Evolutionary conservation across 805 yeast genomes (phyloP), one percentile per base, ranked within the genome.

Genomic region (Lipomyces sp.): DNA sequence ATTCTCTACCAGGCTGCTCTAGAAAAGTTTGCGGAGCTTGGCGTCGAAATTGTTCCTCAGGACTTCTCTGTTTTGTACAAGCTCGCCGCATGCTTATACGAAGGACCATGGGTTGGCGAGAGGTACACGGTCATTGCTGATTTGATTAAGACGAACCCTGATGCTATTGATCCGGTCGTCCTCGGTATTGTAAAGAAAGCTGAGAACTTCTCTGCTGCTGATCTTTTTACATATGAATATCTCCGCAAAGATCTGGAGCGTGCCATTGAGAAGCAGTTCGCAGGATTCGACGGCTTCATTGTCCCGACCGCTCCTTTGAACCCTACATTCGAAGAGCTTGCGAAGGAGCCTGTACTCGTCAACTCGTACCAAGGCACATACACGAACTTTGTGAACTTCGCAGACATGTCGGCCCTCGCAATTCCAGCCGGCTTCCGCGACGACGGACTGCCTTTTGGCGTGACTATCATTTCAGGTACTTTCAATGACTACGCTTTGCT

Each of bases 41-140:
- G 86, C 44, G 86, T 84, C 38, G 77, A 77, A 46, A 69, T 86
- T 26, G 75, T 79, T 21, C 71, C 81, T 10, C 67, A 82, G 38
- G 90, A 88, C 68, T 90, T 91, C 66, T 68, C 82, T 16, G 86
- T 89, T 3, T 73, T 91, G 36, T 73, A 86, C 54, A 85, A 84
- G 33, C 74, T 91, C 50, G 98, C 98, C 16, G 80, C 80, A 61
- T 86, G 93, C 64, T 75, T 91, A 33, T 91, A 91, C 66, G 97
- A 91, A 65, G 98, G 98, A 51, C 86, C 98, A n/a, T 91, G 98
- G 98, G 98, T 91, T 10, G 87, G 95, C 22, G 98, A 91, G 72
- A 79, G 98, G 61, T 89, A 81, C 70, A 81, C 87, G 56, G 96
- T 96, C 23, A 79, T 82, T 33, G 78, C 80, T 60, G 86, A 84